Conservation (phyloP, 2,329 filamentous ascomycete genomes). For the Didymella glomerata region DNA sequence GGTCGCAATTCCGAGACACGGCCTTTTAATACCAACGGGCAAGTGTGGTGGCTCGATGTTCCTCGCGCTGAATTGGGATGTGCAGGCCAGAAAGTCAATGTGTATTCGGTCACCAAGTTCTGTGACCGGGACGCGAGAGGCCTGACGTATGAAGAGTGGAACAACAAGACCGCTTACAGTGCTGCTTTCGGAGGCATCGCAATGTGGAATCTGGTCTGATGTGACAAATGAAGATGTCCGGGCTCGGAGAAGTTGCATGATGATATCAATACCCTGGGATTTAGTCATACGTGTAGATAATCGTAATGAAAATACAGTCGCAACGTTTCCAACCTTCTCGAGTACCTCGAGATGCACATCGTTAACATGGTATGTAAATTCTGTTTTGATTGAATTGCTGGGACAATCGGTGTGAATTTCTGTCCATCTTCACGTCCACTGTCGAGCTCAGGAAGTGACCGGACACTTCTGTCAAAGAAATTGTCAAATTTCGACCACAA, state of each 20-base stretch:
- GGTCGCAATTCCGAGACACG: constrained; percentile 73
- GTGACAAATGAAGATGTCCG: neutral
- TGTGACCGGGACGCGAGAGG: constrained; percentile 62
- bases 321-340: no score
- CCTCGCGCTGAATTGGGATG: constrained; percentile 58
- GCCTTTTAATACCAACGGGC: constrained; percentile 76
- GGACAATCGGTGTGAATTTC: neutral
- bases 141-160: constrained; percentile 53
- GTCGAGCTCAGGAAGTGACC: neutral
- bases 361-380: neutral
- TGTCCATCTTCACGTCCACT: neutral
- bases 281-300: neutral
- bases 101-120: constrained; percentile 68
- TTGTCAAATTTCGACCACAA: neutral
- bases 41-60: constrained; percentile 84
- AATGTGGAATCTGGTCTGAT: constrained; percentile 62
- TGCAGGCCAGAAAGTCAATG: constrained; percentile 65
- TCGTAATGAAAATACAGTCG: neutral
- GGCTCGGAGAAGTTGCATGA: neutral
- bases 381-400: neutral
- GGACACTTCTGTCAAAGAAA: neutral
- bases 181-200: constrained; percentile 59
- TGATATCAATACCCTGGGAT: constrained; percentile 11
- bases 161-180: constrained; percentile 47
- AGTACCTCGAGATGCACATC: neutral